phyloP scores from a whole-genome alignment of 331 rosid species.

The Malus hybrid region DNA sequence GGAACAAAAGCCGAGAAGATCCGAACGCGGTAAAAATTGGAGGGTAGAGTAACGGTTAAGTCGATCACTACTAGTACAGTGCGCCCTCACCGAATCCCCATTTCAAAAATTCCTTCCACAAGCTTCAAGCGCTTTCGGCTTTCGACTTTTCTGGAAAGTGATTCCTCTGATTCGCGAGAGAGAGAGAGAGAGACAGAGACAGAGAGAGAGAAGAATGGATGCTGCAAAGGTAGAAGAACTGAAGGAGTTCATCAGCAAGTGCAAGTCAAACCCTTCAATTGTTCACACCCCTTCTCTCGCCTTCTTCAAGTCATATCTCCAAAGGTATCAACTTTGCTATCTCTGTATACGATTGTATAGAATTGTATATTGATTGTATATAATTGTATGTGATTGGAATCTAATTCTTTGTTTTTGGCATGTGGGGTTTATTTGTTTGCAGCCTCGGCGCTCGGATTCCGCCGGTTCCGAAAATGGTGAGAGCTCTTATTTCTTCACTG shows the following conservation, averaged over 20 bases:
- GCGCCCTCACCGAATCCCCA: neutral
- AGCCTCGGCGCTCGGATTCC: conserved; percentile 77
- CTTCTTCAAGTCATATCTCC: conserved; percentile 81
- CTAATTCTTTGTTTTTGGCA: neutral
- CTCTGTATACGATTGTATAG: neutral
- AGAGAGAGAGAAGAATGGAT: conserved; percentile 32
- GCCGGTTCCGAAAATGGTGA: conserved; percentile 38
- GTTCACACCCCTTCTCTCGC: conserved; percentile 54
- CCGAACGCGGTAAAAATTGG: too few relatives aligned
- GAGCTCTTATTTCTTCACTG: neutral
- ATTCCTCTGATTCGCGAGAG: neutral
- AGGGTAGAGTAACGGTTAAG: neutral
- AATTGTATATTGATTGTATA: too few relatives aligned
- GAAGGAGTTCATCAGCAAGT: conserved; percentile 39
- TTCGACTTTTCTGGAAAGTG: neutral
- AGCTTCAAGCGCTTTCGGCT: neutral
- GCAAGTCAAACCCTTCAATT: conserved; percentile 66
- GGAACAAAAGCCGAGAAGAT: too few relatives aligned
- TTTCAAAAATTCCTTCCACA: neutral
- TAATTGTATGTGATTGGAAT: neutral
- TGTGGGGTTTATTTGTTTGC: neutral
- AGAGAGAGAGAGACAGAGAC: neutral
- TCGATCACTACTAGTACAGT: neutral
- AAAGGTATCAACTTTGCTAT: conserved; percentile 25
- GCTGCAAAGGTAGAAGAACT: conserved; percentile 35